Percentiles rank a stretch among this genome's conserved stretches.
phyloP scores from a whole-genome alignment of 345 rosid genomes.

The Geranium rotundifolium region DNA sequence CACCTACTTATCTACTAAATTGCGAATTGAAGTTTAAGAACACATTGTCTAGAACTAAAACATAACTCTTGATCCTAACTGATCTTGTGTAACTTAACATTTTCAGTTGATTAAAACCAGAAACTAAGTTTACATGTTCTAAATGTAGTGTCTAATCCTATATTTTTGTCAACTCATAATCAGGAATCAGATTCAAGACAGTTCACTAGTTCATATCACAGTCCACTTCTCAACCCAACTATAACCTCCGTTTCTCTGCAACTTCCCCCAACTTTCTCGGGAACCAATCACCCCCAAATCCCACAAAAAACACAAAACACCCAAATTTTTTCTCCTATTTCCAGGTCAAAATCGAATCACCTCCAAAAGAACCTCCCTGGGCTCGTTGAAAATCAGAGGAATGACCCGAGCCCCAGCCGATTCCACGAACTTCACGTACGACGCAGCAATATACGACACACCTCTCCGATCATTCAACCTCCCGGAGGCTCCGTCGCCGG shows the following conservation, averaged over 20 bases:
- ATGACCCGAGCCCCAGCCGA: constrained; percentile 88
- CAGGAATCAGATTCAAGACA: background rate
- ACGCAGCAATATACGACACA: constrained; percentile 64
- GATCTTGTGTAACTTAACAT: background rate
- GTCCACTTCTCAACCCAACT: background rate
- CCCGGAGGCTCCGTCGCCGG: constrained; percentile 89
- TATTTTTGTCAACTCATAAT: background rate
- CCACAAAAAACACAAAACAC: background rate
- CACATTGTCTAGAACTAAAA: background rate
- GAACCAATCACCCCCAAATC: background rate
- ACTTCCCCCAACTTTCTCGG: background rate
- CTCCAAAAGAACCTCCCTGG: constrained; percentile 56
- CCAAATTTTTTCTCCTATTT: background rate
- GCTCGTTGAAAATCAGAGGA: constrained; percentile 74
- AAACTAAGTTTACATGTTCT: too few relatives aligned
- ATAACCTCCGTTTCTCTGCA: too few relatives aligned
- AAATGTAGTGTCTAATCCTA: background rate
- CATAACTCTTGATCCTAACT: background rate
- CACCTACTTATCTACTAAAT: too few relatives aligned
- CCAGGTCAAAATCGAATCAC: constrained; percentile 16
- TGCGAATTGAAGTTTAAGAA: background rate
- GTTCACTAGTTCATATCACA: background rate
- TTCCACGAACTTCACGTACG: constrained; percentile 84
- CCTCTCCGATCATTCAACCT: constrained; percentile 43
- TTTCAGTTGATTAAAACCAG: too few relatives aligned